Evolutionary conservation across 2,329 filamentous ascomycete species (phyloP).

Genomic region (Coniochaeta prunicola): DNA sequence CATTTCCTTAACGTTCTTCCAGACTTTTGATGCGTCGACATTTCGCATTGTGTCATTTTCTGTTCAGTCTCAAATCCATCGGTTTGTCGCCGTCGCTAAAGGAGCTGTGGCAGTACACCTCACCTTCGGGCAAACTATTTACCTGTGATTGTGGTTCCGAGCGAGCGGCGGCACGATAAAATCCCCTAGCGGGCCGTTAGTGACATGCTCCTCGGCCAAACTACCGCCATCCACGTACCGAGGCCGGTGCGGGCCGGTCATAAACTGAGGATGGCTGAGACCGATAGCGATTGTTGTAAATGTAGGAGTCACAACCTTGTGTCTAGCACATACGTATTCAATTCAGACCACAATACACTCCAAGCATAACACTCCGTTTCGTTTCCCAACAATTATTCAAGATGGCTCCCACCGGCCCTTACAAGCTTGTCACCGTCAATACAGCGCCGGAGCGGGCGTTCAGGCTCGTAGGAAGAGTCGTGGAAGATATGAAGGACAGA

Average conservation of each 20-base stretch:
- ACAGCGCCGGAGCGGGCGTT: constrained; percentile 59
- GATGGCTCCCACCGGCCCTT: constrained; percentile 41
- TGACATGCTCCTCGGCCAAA: not conserved
- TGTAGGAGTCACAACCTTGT: not conserved
- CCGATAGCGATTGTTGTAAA: not conserved
- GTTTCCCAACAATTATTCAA: not conserved
- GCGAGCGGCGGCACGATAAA: not conserved
- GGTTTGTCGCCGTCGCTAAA: not conserved
- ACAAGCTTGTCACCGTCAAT: constrained; percentile 60
- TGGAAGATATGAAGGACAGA: constrained; percentile 52
- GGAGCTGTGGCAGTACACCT: too few species aligned
- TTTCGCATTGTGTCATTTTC: not conserved
- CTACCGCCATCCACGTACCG: not conserved
- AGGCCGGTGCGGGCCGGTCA: not conserved
- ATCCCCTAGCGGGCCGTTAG: not conserved
- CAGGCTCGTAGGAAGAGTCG: constrained; percentile 52
- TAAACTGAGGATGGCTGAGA: not conserved
- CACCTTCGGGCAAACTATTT: not conserved
- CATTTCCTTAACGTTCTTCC: too few species aligned
- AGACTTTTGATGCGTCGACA: not conserved
- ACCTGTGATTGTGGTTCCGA: not conserved
- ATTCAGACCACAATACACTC: not conserved
- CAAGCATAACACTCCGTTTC: not conserved
- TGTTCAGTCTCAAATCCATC: not conserved
- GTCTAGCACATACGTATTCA: not conserved